phyloP scores from a whole-genome alignment of 2,329 filamentous ascomycete genomes.

The Cordyceps militaris region DNA sequence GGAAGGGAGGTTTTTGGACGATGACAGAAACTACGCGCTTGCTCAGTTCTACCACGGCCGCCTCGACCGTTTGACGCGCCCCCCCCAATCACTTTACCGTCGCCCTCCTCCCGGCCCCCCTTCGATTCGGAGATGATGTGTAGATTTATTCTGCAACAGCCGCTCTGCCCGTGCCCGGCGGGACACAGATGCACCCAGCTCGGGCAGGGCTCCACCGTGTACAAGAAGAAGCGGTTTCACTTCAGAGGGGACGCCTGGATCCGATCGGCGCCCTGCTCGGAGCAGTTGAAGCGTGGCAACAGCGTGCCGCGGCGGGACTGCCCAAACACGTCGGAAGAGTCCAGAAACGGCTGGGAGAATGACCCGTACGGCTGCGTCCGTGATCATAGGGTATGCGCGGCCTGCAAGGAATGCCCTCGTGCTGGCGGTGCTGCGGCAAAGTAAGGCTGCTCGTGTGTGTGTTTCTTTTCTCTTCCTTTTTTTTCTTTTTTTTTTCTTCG shows the following conservation, averaged over 20 bases:
- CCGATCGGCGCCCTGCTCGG: background rate
- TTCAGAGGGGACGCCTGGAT: background rate
- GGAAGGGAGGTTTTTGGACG: background rate
- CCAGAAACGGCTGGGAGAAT: background rate
- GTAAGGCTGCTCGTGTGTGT: too few species aligned
- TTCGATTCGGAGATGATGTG: background rate
- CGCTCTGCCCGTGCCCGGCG: background rate
- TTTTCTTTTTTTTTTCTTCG: too few species aligned
- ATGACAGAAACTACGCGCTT: too few species aligned
- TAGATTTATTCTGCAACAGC: background rate
- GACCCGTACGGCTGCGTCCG: background rate
- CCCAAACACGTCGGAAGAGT: background rate
- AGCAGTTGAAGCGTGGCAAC: background rate
- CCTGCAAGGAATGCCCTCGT: background rate
- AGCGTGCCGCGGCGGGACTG: background rate
- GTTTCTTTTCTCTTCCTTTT: too few species aligned
- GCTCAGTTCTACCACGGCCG: background rate
- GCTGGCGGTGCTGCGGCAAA: background rate
- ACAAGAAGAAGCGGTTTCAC: background rate
- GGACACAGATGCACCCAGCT: background rate
- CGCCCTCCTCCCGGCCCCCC: background rate
- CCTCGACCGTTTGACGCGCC: too few species aligned
- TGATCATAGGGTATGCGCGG: background rate
- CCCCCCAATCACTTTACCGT: background rate
- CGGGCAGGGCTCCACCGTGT: background rate